Conservation (phyloP, 2,329 filamentous ascomycete genomes). For the Xylaria sp. region DNA sequence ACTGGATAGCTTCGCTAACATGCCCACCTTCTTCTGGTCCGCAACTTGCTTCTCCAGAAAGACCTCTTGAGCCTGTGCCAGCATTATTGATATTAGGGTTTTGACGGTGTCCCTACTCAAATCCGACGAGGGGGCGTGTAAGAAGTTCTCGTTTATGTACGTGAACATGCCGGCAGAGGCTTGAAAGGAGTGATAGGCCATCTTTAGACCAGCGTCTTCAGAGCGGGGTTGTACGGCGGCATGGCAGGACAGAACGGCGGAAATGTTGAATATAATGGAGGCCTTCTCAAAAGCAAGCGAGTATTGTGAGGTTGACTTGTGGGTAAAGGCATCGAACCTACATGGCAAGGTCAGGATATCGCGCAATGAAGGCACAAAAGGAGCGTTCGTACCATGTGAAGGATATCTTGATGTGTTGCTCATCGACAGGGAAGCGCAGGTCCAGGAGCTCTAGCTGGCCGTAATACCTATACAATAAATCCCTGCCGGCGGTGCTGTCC, state of each 20-base stretch:
- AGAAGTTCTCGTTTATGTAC: constrained; percentile 99
- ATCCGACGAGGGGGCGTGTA: constrained; percentile 96
- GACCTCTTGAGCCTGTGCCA: constrained; percentile 96
- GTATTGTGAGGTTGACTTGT: constrained; percentile 96
- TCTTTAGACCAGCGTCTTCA: constrained; percentile 93
- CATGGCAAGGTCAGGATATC: constrained; percentile 33
- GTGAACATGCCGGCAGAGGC: constrained; percentile 99
- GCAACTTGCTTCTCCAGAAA: constrained; percentile 96
- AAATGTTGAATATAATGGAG: constrained; percentile 99
- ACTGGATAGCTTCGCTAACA: constrained; percentile 91
- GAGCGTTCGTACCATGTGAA: constrained; percentile 83
- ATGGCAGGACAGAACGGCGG: constrained; percentile 94
- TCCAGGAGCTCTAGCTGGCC: constrained; percentile 95
- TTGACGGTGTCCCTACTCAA: constrained; percentile 96
- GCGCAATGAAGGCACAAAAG: constrained; percentile 20
- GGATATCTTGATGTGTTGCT: constrained; percentile 98
- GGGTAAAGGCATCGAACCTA: constrained; percentile 99
- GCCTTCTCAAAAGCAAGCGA: constrained; percentile 98
- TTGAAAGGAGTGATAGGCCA: constrained; percentile 97
- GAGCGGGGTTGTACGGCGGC: constrained; percentile 91
- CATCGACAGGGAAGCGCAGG: constrained; percentile 93
- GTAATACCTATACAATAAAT: constrained; percentile 96
- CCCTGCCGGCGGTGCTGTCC: constrained; percentile 91
- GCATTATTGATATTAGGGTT: constrained; percentile 88
- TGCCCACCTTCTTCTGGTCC: constrained; percentile 90